phyloP scores from a whole-genome alignment of 768 basidiomycete genomes.

The Naganishia vishniacii region DNA sequence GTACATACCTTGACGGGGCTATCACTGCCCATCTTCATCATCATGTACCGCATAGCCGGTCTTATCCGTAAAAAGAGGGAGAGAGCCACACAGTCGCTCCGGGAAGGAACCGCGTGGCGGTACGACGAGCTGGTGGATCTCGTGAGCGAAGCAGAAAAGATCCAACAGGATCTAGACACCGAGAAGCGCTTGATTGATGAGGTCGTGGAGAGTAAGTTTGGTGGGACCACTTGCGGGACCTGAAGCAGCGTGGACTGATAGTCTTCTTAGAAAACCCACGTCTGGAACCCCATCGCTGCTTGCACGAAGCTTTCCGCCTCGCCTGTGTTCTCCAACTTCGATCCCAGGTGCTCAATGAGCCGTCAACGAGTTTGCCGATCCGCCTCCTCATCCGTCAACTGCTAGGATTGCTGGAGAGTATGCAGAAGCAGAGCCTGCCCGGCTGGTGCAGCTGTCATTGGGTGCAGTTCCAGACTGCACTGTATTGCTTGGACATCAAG shows the following conservation, averaged over 20 bases:
- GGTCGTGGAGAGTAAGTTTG: slow-evolving; percentile 29
- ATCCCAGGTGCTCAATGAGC: slow-evolving; percentile 31
- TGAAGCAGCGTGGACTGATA: background rate
- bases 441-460: slow-evolving; percentile 36
- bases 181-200: slow-evolving; percentile 34
- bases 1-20: slow-evolving; percentile 38
- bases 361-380: slow-evolving; percentile 33
- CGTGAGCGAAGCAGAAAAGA: slow-evolving; percentile 27
- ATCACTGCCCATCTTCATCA: slow-evolving; percentile 31
- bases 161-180: slow-evolving; percentile 29
- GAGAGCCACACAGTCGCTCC: slow-evolving; percentile 1
- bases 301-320: slow-evolving; percentile 39
- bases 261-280: slow-evolving; percentile 34
- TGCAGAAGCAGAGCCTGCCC: slow-evolving; percentile 34
- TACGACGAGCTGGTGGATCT: slow-evolving; percentile 35
- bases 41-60: slow-evolving; percentile 33
- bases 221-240: no score
- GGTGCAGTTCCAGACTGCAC: slow-evolving; percentile 36
- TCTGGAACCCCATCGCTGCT: slow-evolving; percentile 34
- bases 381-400: slow-evolving; percentile 34
- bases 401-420: slow-evolving; percentile 36
- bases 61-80: slow-evolving; percentile 29
- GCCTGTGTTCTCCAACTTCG: slow-evolving; percentile 33
- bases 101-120: slow-evolving; percentile 25
- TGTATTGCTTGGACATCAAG: slow-evolving; percentile 27